phyloP scores from a whole-genome alignment of 495 filamentous ascomycete genomes.

The Talaromyces ruber region DNA sequence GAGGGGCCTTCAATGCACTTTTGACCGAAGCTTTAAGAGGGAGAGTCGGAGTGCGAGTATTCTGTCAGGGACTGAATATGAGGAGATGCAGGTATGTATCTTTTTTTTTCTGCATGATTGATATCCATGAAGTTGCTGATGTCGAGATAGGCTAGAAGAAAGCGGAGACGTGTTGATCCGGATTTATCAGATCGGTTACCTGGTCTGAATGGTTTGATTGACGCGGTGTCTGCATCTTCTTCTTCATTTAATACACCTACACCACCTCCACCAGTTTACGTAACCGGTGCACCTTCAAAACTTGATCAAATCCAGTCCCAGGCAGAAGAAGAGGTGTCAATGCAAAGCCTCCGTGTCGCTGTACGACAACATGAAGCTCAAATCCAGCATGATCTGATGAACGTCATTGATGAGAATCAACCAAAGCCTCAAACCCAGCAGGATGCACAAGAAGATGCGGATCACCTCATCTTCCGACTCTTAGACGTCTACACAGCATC shows the following conservation, averaged over 20 bases:
- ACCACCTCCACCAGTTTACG: not conserved
- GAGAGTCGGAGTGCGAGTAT: not conserved
- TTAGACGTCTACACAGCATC: not conserved
- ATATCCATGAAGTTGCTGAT: not conserved
- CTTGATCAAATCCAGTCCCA: not conserved
- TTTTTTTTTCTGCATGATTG: not conserved
- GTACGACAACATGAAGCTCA: not conserved
- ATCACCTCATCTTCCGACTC: not conserved
- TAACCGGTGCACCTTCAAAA: not conserved
- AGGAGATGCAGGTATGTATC: not conserved
- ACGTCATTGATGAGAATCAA: not conserved
- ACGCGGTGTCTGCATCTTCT: not conserved
- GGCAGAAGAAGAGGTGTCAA: not conserved
- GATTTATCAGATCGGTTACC: not conserved
- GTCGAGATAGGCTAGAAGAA: not conserved
- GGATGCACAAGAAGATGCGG: not conserved
- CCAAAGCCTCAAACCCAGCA: not conserved
- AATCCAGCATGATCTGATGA: not conserved
- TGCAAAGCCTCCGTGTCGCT: not conserved
- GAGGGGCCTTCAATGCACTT: not conserved
- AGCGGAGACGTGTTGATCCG: not conserved
- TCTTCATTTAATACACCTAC: not conserved
- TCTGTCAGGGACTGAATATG: not conserved
- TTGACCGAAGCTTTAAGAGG: not conserved
- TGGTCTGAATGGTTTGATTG: not conserved